Evolutionary conservation across 176 grass and related monocot species (phyloP), one percentile per base, ranked within the genome.

Genomic region (Eremochloa ophiuroides): DNA sequence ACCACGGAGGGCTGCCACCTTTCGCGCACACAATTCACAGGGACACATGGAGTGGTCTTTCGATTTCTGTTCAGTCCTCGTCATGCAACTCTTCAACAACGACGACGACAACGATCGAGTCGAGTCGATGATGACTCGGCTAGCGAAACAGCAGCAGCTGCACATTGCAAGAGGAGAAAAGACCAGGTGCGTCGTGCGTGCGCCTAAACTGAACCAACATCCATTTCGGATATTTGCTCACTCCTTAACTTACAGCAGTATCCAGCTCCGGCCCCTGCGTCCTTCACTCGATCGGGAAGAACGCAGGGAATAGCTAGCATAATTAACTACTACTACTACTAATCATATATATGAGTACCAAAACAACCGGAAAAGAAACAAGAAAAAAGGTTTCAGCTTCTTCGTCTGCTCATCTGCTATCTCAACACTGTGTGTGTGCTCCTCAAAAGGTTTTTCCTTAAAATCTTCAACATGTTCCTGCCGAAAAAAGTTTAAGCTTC

Each of bases 241-340:
- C 27, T 47, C 70, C 5, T 89, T 37, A 72, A 71, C 43, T 72
- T 89, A 80, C 66, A 71, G 25, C 40, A 76, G 27, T 58, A 89
- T 66, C 61, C 76, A 72, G 73, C 87, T 71, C 78, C 11, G 73
- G 74, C 31, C 70, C 86, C 38, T 50, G 62, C 41, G 12, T 27
- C 31, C 61, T 66, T 63, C 51, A 22, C 44, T 63, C 59, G 66
- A 37, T 47, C n/a, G 26, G 64, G 69, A n/a, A 41, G 11, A 48
- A 84, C 8, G 37, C 62, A 84, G 71, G 82, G 77, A 58, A 50
- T 23, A 41, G 35, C 63, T 81, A 73, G 73, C 37, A 56, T 82
- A 79, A 62, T 18, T 67, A 61, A 61, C 5, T 62, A 29, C 25
- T 62, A 13, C n/a, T n/a, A n/a, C 53, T 77, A 42, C 62, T 85